These are phyloP conservation scores for Ophiostoma sp. DNA, from an alignment of 2,329 filamentous ascomycete genomes.

Conservation along the genomic window DNA sequence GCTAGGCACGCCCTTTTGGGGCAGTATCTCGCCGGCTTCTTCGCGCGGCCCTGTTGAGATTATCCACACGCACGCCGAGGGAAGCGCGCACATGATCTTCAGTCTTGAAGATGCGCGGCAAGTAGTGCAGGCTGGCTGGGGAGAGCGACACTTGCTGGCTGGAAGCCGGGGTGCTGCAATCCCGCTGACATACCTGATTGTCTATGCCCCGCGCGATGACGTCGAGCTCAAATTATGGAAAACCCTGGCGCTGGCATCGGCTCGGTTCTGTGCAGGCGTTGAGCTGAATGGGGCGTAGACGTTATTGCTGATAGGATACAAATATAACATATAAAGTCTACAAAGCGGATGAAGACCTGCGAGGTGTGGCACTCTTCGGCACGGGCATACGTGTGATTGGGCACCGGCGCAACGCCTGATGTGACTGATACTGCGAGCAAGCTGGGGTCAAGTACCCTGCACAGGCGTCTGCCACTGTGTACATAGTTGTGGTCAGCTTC, in stretches of 20 bases:
- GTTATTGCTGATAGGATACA: too few species aligned
- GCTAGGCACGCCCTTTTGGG: background rate
- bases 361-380: background rate
- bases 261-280: conserved; percentile 19
- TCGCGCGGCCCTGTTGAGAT: conserved; percentile 33
- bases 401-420: background rate
- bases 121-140: conserved; percentile 38
- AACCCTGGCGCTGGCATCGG: conserved; percentile 27
- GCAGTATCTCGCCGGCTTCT: background rate
- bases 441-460: background rate
- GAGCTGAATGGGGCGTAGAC: background rate
- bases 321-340: background rate
- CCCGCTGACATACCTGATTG: conserved; percentile 38
- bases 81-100: conserved; percentile 38
- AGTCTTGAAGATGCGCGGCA: conserved; percentile 37
- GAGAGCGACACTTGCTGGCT: conserved; percentile 37
- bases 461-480: too few species aligned
- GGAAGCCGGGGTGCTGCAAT: conserved; percentile 30
- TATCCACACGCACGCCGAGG: conserved; percentile 38
- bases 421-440: background rate
- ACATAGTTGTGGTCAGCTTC: background rate
- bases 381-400: background rate
- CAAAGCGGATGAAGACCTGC: background rate
- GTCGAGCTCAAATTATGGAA: conserved; percentile 35
- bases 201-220: conserved; percentile 40